A percentile compares a stretch with the other conserved stretches of the same genome.
These are phyloP conservation scores for Ceriops zippeliana DNA, from an alignment of 345 rosid species.

Conservation along the genomic window DNA sequence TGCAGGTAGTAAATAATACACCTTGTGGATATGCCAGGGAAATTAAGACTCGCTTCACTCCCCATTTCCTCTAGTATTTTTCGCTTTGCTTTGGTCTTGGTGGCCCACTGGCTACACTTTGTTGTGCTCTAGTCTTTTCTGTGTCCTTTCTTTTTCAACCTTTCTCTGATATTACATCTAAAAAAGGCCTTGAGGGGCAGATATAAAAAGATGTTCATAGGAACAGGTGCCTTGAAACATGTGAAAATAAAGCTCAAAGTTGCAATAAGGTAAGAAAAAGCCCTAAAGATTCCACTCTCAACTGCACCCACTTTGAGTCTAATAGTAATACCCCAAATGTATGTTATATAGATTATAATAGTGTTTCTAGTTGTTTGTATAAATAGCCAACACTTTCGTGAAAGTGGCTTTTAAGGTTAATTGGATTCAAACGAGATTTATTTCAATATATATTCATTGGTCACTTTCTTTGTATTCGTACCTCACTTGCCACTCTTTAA, in stretches of 20 bases:
- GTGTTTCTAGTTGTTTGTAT: conserved; percentile 15
- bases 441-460: conserved; percentile 1
- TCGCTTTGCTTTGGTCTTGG: conserved; percentile 9
- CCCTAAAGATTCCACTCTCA: conserved; percentile 18
- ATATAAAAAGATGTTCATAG: conserved; percentile 20
- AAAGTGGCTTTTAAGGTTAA: conserved; percentile 8
- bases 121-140: background rate
- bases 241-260: conserved; percentile 17
- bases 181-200: conserved; percentile 12
- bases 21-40: conserved; percentile 4
- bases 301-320: conserved; percentile 15
- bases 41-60: background rate
- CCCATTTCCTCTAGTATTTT: conserved; percentile 12
- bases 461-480: background rate
- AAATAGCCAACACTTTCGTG: conserved; percentile 21
- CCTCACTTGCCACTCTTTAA: background rate
- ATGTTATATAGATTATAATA: background rate
- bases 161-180: conserved; percentile 10
- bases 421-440: background rate
- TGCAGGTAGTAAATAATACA: conserved; percentile 43
- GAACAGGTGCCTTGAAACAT: conserved; percentile 28
- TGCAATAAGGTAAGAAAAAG: conserved; percentile 23
- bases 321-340: background rate
- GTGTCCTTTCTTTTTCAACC: background rate
- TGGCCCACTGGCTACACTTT: conserved; percentile 14